Conservation (phyloP, 208 protist species). For the Angomonas deanei region DNA sequence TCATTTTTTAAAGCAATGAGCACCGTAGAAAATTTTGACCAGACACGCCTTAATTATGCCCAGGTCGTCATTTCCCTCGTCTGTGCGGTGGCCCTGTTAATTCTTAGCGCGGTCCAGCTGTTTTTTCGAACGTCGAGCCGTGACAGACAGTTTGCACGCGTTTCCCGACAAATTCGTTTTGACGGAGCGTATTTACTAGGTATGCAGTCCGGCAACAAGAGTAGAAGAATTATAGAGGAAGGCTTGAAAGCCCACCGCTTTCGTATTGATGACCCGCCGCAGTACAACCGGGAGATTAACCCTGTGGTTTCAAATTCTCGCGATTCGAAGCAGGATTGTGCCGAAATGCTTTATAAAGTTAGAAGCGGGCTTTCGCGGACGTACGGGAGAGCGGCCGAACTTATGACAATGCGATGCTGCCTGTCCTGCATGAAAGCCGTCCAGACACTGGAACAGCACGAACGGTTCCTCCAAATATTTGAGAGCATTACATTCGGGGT, state of each 20-base stretch:
- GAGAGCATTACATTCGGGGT: slow-evolving; percentile 72
- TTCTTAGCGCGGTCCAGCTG: slow-evolving; percentile 52
- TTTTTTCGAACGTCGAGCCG: slow-evolving; percentile 50
- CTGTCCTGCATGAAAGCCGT: slow-evolving; percentile 71
- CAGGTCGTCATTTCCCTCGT: slow-evolving; percentile 73
- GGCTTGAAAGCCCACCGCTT: slow-evolving; percentile 60
- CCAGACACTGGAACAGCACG: slow-evolving; percentile 40
- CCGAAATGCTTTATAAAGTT: slow-evolving; percentile 71
- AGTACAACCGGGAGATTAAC: slow-evolving; percentile 53
- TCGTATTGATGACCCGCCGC: slow-evolving; percentile 51
- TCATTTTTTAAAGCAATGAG: background rate
- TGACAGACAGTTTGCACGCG: slow-evolving; percentile 40
- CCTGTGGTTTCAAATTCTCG: slow-evolving; percentile 58
- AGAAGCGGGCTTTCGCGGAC: slow-evolving; percentile 37
- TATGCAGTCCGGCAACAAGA: slow-evolving; percentile 30
- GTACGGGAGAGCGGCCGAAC: slow-evolving; percentile 45
- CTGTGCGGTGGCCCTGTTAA: slow-evolving; percentile 52
- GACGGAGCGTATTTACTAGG: slow-evolving; percentile 66
- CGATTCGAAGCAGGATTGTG: slow-evolving; percentile 63
- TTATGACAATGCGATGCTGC: slow-evolving; percentile 88
- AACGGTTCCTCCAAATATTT: slow-evolving; percentile 76
- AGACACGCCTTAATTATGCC: slow-evolving; percentile 48
- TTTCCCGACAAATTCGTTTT: slow-evolving; percentile 69
- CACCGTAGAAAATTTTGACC: background rate
- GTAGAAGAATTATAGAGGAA: slow-evolving; percentile 60